phyloP scores from a whole-genome alignment of 192 early-diverging fungal genomes.

The Pilobolus umbonatus region DNA sequence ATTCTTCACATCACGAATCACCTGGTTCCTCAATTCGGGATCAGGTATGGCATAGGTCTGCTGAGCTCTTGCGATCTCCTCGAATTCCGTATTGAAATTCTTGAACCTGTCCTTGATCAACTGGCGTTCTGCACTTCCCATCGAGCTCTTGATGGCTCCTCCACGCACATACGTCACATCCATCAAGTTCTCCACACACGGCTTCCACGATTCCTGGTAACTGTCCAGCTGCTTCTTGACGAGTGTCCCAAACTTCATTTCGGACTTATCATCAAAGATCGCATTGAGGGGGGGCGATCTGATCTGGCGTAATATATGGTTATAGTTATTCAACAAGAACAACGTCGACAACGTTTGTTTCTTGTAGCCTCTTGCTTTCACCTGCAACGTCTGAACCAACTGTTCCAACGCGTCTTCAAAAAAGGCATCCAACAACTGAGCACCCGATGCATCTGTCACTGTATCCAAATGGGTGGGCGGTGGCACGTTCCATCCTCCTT shows the following conservation, averaged over 20 bases:
- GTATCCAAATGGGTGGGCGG: not conserved
- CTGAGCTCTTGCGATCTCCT: conserved; percentile 64
- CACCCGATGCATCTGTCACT: conserved; percentile 11
- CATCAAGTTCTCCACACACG: conserved; percentile 68
- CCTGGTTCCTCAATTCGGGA: conserved; percentile 59
- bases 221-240: conserved; percentile 45
- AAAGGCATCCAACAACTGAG: conserved; percentile 23
- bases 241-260: conserved; percentile 47
- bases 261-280: conserved; percentile 44
- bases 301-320: conserved; percentile 67
- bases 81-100: conserved; percentile 82
- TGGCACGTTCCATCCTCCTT: conserved; percentile 53
- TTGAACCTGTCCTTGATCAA: conserved; percentile 83
- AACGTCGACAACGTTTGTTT: conserved; percentile 57
- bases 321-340: conserved; percentile 82
- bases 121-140: conserved; percentile 65
- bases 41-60: conserved; percentile 77
- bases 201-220: conserved; percentile 68
- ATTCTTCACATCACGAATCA: conserved; percentile 68
- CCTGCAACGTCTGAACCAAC: conserved; percentile 56
- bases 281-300: conserved; percentile 44
- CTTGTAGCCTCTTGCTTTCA: conserved; percentile 69
- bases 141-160: conserved; percentile 50
- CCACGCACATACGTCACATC: conserved; percentile 68
- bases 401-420: conserved; percentile 51